Evolutionary conservation across 257 asterid genomes (phyloP).

Genomic region (Solanum chilense): DNA sequence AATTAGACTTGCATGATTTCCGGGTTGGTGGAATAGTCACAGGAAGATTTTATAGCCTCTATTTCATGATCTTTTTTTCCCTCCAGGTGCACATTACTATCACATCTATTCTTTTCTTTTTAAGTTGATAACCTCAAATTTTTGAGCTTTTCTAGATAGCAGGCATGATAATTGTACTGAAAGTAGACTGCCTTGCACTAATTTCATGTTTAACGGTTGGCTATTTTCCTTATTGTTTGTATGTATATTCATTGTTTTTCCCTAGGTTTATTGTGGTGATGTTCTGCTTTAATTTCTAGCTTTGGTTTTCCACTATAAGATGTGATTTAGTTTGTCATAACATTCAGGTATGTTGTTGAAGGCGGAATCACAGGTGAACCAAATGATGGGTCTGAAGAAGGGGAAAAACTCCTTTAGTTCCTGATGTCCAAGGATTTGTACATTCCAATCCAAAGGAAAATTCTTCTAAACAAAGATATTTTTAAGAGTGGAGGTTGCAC

Average conservation of each 20-base stretch:
- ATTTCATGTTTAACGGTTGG: not conserved
- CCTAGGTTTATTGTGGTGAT: not conserved
- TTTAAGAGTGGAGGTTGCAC: too few relatives aligned
- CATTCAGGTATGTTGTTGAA: slow-evolving; percentile 75
- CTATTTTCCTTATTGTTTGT: not conserved
- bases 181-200: not conserved
- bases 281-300: not conserved
- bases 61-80: too few relatives aligned
- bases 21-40: too few relatives aligned
- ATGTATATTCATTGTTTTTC: not conserved
- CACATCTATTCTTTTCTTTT: not conserved
- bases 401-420: too few relatives aligned
- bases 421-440: too few relatives aligned
- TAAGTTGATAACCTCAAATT: not conserved
- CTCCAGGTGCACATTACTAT: too few relatives aligned
- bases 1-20: too few relatives aligned
- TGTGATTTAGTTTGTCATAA: slow-evolving; percentile 16
- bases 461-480: too few relatives aligned
- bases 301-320: not conserved
- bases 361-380: slow-evolving; percentile 96
- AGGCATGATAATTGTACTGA: not conserved
- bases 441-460: too few relatives aligned
- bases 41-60: too few relatives aligned
- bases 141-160: not conserved
- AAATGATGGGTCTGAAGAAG: slow-evolving; percentile 4